These are phyloP conservation scores for Mycocentrospora acerina DNA, from an alignment of 2,329 filamentous ascomycete genomes.

Conservation along the genomic window DNA sequence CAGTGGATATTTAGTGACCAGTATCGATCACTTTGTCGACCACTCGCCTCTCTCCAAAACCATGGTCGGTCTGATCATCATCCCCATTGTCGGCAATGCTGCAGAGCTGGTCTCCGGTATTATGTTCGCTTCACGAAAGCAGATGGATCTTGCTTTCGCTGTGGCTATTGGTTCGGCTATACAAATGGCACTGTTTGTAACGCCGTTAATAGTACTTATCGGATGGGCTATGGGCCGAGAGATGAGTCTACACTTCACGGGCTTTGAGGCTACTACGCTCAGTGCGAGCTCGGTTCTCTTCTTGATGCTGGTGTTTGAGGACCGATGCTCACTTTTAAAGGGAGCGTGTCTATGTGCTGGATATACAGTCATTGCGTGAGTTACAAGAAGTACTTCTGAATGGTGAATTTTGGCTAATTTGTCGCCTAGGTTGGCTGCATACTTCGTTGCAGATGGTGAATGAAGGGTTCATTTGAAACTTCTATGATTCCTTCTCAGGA, in stretches of 20 bases:
- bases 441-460: slow-evolving; percentile 3
- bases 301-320: slow-evolving; percentile 10
- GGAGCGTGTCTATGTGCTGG: slow-evolving; percentile 9
- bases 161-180: slow-evolving; percentile 61
- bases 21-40: slow-evolving; percentile 54
- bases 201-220: slow-evolving; percentile 59
- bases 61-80: slow-evolving; percentile 60
- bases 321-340: slow-evolving; percentile 11
- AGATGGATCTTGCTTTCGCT: slow-evolving; percentile 63
- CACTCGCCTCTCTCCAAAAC: slow-evolving; percentile 53
- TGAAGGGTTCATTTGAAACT: too few relatives aligned
- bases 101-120: slow-evolving; percentile 62
- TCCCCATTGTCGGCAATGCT: slow-evolving; percentile 63
- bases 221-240: slow-evolving; percentile 58
- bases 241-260: slow-evolving; percentile 76
- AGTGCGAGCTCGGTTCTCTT: slow-evolving; percentile 12
- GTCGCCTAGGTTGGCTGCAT: slow-evolving; percentile 5
- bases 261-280: slow-evolving; percentile 71
- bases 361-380: slow-evolving; percentile 14
- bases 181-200: slow-evolving; percentile 60
- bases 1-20: slow-evolving; percentile 59
- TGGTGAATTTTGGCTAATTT: neutral
- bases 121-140: slow-evolving; percentile 58
- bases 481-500: too few relatives aligned
- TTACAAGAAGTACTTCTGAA: neutral